Conservation (phyloP, 345 rosid species). For the Hirschfeldia incana region DNA sequence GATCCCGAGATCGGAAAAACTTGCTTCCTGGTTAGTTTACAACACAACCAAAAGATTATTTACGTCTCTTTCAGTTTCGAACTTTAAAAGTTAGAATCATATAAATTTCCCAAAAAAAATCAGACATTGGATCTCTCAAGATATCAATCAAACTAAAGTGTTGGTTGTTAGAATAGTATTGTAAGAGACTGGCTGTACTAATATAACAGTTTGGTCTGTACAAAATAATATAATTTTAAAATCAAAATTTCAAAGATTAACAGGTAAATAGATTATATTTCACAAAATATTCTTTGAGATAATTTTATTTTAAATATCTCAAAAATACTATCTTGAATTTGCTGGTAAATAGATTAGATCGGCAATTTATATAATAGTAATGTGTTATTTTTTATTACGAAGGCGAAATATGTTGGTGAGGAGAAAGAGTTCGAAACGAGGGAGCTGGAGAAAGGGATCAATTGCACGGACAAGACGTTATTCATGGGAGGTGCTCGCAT, state of each 20-base stretch:
- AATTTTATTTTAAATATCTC: too few species aligned
- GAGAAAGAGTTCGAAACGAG: conserved; percentile 45
- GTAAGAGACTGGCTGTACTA: too few species aligned
- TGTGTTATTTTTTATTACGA: not conserved
- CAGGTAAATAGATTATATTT: too few species aligned
- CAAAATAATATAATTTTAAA: too few species aligned
- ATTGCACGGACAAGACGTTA: conserved; percentile 69
- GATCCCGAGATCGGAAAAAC: conserved; percentile 78
- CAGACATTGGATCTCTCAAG: not conserved
- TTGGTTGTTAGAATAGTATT: not conserved
- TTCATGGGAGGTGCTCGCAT: conserved; percentile 70
- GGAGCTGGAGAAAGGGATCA: conserved; percentile 51
- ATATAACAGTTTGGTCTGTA: too few species aligned
- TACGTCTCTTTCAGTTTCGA: not conserved
- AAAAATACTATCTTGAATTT: too few species aligned
- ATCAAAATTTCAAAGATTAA: too few species aligned
- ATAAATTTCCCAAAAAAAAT: not conserved
- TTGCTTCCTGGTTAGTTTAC: conserved; percentile 62
- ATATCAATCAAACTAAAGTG: not conserved
- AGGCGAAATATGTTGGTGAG: conserved; percentile 80
- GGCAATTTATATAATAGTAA: not conserved
- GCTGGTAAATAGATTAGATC: too few species aligned
- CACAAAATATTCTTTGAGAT: too few species aligned
- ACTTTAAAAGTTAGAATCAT: not conserved
- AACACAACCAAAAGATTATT: not conserved